These are phyloP conservation scores for Nicotiana paniculata DNA, from an alignment of 257 asterid genomes.

Conservation along the genomic window DNA sequence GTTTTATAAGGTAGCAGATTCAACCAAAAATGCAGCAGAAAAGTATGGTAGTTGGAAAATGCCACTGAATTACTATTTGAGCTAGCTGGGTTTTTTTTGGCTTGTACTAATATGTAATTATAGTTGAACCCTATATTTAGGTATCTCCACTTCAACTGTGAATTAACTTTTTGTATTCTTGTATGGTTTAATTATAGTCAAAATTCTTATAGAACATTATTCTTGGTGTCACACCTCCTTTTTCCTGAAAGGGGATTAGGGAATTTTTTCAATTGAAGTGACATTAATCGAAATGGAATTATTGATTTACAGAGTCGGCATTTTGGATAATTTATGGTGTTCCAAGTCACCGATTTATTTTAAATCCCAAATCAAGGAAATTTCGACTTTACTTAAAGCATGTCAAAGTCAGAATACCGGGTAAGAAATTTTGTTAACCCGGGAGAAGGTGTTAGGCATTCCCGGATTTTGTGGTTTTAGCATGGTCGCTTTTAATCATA, in stretches of 20 bases:
- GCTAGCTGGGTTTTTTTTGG: neutral
- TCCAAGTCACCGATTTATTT: no score
- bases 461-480: no score
- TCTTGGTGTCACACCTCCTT: neutral
- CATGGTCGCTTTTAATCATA: no score
- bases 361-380: no score
- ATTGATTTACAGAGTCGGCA: no score
- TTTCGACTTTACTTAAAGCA: no score
- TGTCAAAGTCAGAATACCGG: no score
- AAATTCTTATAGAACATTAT: neutral
- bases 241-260: neutral
- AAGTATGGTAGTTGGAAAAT: neutral
- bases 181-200: neutral
- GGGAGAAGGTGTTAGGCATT: no score
- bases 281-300: no score
- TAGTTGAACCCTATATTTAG: neutral
- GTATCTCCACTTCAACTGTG: neutral
- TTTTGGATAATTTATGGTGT: no score
- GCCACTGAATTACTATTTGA: neutral
- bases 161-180: neutral
- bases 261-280: no score
- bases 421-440: no score
- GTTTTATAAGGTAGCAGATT: neutral
- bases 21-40: neutral
- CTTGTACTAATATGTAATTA: conserved; percentile 3